Percentiles rank a stretch among this genome's conserved stretches.
These are phyloP conservation scores for Populus tremula DNA, from an alignment of 345 rosid genomes.

Conservation along the genomic window DNA sequence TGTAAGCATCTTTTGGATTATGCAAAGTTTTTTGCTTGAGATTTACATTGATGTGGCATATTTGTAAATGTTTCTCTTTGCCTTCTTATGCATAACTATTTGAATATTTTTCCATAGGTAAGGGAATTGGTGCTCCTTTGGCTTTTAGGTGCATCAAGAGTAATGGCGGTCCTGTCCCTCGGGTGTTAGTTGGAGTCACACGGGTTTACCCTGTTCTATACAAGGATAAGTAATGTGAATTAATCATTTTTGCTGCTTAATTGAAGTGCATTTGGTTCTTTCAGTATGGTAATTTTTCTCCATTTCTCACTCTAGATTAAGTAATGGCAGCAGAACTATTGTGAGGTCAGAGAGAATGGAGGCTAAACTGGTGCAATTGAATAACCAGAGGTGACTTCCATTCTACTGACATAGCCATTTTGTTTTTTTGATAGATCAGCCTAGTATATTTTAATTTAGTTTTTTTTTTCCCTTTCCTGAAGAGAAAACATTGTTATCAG, in stretches of 20 bases:
- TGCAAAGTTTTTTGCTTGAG: slow-evolving; percentile 3
- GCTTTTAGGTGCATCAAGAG: slow-evolving; percentile 87
- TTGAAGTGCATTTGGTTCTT: slow-evolving; percentile 7
- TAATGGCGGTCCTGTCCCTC: slow-evolving; percentile 79
- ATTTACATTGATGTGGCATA: slow-evolving; percentile 11
- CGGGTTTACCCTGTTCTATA: slow-evolving; percentile 83
- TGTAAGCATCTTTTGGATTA: slow-evolving; percentile 51
- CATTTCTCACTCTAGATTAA: slow-evolving; percentile 43
- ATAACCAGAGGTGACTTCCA: slow-evolving; percentile 43
- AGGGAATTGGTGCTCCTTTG: slow-evolving; percentile 61
- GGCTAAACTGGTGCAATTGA: slow-evolving; percentile 47
- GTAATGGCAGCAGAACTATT: slow-evolving; percentile 53
- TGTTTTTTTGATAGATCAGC: not conserved
- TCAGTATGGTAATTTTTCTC: slow-evolving; percentile 1
- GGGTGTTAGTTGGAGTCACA: slow-evolving; percentile 76
- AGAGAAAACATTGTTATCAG: not conserved
- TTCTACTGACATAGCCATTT: not conserved
- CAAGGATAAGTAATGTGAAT: slow-evolving; percentile 71
- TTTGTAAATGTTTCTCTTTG: slow-evolving; percentile 11
- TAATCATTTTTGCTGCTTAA: slow-evolving; percentile 8
- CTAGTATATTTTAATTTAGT: not conserved
- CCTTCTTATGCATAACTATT: slow-evolving; percentile 21
- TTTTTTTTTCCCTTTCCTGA: not conserved
- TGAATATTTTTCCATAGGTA: slow-evolving; percentile 49
- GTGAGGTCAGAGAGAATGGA: slow-evolving; percentile 90